Conservation (phyloP, 2,329 filamentous ascomycete species). For the Cladobotryum protrusum region DNA sequence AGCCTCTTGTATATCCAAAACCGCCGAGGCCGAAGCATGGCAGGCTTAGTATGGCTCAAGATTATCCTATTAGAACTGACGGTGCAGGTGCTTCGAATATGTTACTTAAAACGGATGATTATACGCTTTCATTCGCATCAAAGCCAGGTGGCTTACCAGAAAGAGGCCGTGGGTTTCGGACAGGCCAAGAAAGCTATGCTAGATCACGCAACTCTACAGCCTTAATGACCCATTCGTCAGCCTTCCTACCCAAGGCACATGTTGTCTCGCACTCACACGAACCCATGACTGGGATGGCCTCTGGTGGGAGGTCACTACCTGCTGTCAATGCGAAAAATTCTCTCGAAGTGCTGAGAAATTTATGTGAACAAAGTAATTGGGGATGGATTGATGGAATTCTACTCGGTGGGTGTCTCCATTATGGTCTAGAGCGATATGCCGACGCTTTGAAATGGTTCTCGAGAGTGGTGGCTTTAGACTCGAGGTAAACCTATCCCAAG, state of each 20-base stretch:
- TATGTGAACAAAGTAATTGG: conserved; percentile 77
- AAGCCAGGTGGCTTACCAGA: too few species aligned
- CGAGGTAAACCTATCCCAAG: conserved; percentile 39
- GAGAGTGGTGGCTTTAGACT: conserved; percentile 51
- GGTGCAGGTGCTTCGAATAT: too few species aligned
- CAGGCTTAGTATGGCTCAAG: background rate
- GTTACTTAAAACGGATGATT: too few species aligned
- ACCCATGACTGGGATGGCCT: conserved; percentile 12
- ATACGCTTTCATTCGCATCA: too few species aligned
- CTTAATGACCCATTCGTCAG: background rate
- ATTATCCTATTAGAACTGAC: background rate
- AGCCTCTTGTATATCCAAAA: conserved; percentile 51
- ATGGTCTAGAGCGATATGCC: conserved; percentile 78
- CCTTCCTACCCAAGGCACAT: conserved; percentile 7
- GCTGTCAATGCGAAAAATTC: conserved; percentile 55
- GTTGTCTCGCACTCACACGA: conserved; percentile 9
- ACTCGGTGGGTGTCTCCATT: conserved; percentile 83
- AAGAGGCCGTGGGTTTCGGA: too few species aligned
- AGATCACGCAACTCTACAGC: background rate
- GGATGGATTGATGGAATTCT: conserved; percentile 92
- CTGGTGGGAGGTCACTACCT: conserved; percentile 29
- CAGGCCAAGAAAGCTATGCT: background rate
- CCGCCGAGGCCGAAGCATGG: conserved; percentile 31
- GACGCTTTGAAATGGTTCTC: conserved; percentile 71
- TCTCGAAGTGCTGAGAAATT: conserved; percentile 62